Evolutionary conservation across 257 asterid species (phyloP), one percentile per base, ranked within the genome.

Genomic region (Verbascum thapsus): DNA sequence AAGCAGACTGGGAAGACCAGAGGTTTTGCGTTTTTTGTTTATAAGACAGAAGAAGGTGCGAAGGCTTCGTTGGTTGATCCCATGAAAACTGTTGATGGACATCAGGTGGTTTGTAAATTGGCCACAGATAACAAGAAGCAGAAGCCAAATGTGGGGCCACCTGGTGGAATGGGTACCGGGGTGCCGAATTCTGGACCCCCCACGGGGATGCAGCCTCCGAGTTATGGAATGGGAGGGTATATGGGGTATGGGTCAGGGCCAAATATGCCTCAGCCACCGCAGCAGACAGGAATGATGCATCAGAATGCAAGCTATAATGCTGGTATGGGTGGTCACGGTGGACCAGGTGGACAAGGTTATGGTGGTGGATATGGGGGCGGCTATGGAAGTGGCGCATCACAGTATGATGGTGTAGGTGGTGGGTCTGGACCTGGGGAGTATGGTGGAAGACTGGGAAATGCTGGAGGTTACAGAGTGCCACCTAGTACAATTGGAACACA

Each of bases 21-120:
- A 54, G 99, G 99, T 6, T 92, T 92, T 58, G 99, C 99, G 0
- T 92, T 92, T 69, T 92, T 92, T 48, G 99, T 92, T 17, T 92
- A 89, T 53, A 89, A 89, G 76, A 87, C 95, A 0, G 99, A 89
- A 76, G 95, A 92, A 16, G 99, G 97, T 19, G 97, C 99, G 3
- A 85, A 78, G 74, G 82, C 83, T 0, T 80, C 99, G 0, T 63
- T 92, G 67, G 80, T 70, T 38, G 99, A 92, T 54, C 94, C 96
- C 1, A 77, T 71, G 73, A 92, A 89, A 79, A 74, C 71, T 4
- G 59, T 92, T 8, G 99, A 92, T 71, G 99, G 97, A 26, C 91
- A 89, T 82, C 91, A 89, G 68, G 76, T 92, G 67, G 78, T 88
- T 32, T 92, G 99, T 76, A 92, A 89, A 73, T 71, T 92, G 71